These are phyloP conservation scores for Wallacemonas sp. DNA, from an alignment of 208 protist species.

Conservation along the genomic window DNA sequence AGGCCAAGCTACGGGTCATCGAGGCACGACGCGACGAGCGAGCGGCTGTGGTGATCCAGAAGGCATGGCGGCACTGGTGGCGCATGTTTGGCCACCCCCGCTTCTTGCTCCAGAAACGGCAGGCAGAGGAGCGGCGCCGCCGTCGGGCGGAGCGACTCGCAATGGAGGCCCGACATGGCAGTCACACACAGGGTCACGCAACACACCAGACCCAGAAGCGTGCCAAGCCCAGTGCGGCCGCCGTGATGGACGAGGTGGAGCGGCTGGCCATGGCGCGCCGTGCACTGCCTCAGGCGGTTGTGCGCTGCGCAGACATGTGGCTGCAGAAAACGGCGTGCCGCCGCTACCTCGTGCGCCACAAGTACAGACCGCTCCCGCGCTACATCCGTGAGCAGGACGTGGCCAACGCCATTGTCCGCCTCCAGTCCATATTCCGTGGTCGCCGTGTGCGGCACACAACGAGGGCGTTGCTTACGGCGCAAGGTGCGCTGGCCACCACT, in stretches of 20 bases:
- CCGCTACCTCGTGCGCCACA: constrained; percentile 36
- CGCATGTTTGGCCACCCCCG: constrained; percentile 39
- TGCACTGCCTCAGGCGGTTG: constrained; percentile 24
- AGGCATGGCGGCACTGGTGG: constrained; percentile 73
- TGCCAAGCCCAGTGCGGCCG: too few relatives aligned
- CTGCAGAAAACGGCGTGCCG: constrained; percentile 41
- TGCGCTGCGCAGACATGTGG: constrained; percentile 48
- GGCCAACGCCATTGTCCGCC: constrained; percentile 9
- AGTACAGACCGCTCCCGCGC: constrained; percentile 14
- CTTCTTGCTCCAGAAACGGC: constrained; percentile 42
- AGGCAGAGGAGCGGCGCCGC: constrained; percentile 43
- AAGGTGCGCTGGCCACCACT: neutral
- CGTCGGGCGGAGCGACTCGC: constrained; percentile 22
- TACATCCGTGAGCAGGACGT: constrained; percentile 28
- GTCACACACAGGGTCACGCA: too few relatives aligned
- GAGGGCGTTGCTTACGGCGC: too few relatives aligned
- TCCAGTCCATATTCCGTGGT: constrained; percentile 49
- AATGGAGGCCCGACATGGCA: constrained; percentile 21
- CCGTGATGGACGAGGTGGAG: neutral
- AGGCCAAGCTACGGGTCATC: constrained; percentile 27
- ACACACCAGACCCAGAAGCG: neutral
- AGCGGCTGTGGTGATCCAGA: constrained; percentile 57
- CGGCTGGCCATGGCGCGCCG: neutral
- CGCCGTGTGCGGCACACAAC: constrained; percentile 2
- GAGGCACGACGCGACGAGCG: constrained; percentile 34